phyloP scores from a whole-genome alignment of 495 filamentous ascomycete species.

The Diplogelasinospora grovesii region DNA sequence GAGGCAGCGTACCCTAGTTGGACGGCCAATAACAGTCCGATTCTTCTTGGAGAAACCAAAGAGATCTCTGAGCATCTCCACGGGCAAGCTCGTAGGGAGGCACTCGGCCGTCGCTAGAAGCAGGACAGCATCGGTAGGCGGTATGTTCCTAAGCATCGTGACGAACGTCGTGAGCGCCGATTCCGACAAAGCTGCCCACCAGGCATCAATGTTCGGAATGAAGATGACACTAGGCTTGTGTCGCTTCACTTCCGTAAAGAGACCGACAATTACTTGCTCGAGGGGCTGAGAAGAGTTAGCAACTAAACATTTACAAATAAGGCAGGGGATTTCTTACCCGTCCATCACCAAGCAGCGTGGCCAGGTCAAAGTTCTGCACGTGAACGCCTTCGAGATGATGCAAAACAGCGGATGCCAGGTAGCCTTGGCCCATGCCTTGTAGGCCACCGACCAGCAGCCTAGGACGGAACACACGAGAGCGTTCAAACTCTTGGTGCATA shows the following conservation, averaged over 20 bases:
- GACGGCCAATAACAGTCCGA: constrained; percentile 58
- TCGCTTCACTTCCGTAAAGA: constrained; percentile 85
- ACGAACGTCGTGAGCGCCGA: constrained; percentile 65
- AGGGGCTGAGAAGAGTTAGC: constrained; percentile 47
- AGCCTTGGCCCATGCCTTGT: constrained; percentile 89
- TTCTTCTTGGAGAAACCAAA: constrained; percentile 83
- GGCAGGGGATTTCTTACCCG: constrained; percentile 36
- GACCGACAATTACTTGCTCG: constrained; percentile 80
- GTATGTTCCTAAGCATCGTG: constrained; percentile 66
- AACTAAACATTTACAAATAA: constrained; percentile 4
- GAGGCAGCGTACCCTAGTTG: constrained; percentile 44
- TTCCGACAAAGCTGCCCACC: constrained; percentile 67
- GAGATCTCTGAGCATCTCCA: constrained; percentile 61
- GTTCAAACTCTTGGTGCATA: constrained; percentile 86
- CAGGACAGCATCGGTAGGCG: constrained; percentile 81
- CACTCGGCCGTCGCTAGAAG: constrained; percentile 75
- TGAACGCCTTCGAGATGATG: constrained; percentile 89
- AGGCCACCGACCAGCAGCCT: constrained; percentile 71
- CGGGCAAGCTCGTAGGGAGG: constrained; percentile 43
- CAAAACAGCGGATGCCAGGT: constrained; percentile 77
- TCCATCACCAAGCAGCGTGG: constrained; percentile 59
- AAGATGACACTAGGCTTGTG: constrained; percentile 96
- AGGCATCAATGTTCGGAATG: constrained; percentile 80
- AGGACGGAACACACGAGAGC: constrained; percentile 80
- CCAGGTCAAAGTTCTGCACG: constrained; percentile 90